Evolutionary conservation across 257 asterid genomes (phyloP).

Genomic region (Solanum rostratum): DNA sequence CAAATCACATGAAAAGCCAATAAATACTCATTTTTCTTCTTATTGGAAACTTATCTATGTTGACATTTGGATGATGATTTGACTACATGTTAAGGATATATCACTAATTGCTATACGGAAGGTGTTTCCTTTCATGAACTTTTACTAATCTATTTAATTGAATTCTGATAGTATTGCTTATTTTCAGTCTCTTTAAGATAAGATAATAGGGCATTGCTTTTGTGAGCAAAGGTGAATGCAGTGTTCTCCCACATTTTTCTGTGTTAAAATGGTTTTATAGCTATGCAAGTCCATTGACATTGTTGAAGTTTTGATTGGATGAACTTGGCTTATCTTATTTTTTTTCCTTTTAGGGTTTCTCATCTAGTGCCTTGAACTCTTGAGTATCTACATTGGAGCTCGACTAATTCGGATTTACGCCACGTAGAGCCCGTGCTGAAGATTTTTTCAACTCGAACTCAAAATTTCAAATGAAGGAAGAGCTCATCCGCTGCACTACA

Average conservation of each 20-base stretch:
- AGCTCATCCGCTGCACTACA: not conserved
- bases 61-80: not conserved
- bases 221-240: no score
- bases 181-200: no score
- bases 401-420: not conserved
- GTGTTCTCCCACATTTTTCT: not conserved
- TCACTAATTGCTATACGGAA: not conserved
- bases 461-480: not conserved
- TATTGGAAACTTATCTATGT: not conserved
- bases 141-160: not conserved
- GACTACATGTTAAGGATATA: not conserved
- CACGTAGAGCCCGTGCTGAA: not conserved
- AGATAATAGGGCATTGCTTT: no score
- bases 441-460: no score
- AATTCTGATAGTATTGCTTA: no score
- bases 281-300: not conserved
- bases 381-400: not conserved
- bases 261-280: not conserved
- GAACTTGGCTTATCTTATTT: not conserved
- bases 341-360: not conserved
- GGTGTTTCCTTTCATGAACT: not conserved
- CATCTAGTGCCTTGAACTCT: not conserved
- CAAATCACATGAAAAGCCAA: not conserved
- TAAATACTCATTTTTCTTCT: not conserved
- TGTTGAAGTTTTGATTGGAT: not conserved